Evolutionary conservation across 2,329 filamentous ascomycete species (phyloP), one percentile per base, ranked within the genome.

Genomic region (Elsinoe ampelina): DNA sequence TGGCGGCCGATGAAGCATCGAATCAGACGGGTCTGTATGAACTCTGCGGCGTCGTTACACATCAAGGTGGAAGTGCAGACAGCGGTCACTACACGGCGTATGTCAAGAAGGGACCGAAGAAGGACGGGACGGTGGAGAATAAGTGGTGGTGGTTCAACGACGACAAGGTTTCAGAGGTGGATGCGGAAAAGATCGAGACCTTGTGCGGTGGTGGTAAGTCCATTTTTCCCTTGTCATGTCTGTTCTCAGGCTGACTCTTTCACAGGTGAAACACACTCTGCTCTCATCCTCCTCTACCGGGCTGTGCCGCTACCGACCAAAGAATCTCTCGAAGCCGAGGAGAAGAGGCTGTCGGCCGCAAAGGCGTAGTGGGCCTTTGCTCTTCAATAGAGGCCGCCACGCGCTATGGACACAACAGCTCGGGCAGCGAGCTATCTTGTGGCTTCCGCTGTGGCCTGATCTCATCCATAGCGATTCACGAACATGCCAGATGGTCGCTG

Each of bases 131-230:
- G 75, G 77, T 82, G 65, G 83, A 81, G 55, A 83, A 87, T 63
- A 95, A 90, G 66, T 98, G 93, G 93, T 98, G 93, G 92, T 98
- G 93, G 92, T 98, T 98, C 80, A 97, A 98, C 71, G 93, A 98
- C 66, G 92, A 98, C 69, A 95, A 90, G 75, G 93, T 98, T 34
- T 84, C 86, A 12, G 93, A 98, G 75, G 93, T 98, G 26, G 83
- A 89, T 13, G 77, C 82, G 22, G 92, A 97, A 65, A 93, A 95
- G 77, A 95, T 98, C 63, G 87, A 92, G 68, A 86, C 85, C 2
- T 79, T 98, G 54, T 81, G 90, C 52, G 95, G 93, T 58, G 93
- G 95, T 66, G 92, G 90, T 82, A 71, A 71, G 78, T 67, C 41
- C 38, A 22, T 12, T 17, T 7, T 34, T 26, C 26, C 36, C 55